Evolutionary conservation across 2,329 filamentous ascomycete genomes (phyloP).

Genomic region (Zasmidium cellare): DNA sequence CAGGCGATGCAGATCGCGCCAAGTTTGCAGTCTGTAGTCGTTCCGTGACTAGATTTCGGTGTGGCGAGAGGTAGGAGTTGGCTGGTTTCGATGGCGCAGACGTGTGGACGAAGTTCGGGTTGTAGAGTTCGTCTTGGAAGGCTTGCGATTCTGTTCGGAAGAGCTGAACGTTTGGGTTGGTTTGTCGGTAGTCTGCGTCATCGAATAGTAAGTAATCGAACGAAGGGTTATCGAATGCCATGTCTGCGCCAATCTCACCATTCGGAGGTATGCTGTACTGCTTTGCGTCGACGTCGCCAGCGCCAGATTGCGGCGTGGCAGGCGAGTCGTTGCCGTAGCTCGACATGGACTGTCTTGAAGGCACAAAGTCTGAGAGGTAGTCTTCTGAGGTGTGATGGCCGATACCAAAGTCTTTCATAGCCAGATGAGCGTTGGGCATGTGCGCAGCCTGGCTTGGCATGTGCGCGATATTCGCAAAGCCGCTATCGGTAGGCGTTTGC

Average conservation of each 20-base stretch:
- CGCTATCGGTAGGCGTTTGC: slow-evolving; percentile 54
- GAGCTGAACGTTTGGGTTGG: slow-evolving; percentile 69
- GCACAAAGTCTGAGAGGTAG: slow-evolving; percentile 52
- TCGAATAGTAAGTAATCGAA: slow-evolving; percentile 67
- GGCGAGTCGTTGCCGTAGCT: slow-evolving; percentile 62
- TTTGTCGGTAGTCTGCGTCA: slow-evolving; percentile 52
- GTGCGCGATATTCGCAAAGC: slow-evolving; percentile 41
- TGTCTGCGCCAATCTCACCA: slow-evolving; percentile 51
- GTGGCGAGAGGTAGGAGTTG: slow-evolving; percentile 52
- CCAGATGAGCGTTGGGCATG: slow-evolving; percentile 54
- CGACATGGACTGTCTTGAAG: slow-evolving; percentile 59
- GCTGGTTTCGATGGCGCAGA: slow-evolving; percentile 63
- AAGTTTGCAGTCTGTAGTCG: slow-evolving; percentile 77
- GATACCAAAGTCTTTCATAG: slow-evolving; percentile 60
- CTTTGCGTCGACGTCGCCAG: slow-evolving; percentile 56
- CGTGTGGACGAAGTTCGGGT: slow-evolving; percentile 64
- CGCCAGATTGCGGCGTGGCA: slow-evolving; percentile 57
- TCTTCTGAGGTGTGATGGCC: slow-evolving; percentile 54
- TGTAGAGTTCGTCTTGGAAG: slow-evolving; percentile 82
- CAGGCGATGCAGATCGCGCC: slow-evolving; percentile 61
- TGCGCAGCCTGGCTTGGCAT: slow-evolving; percentile 32
- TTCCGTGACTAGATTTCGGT: slow-evolving; percentile 67
- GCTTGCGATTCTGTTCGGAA: slow-evolving; percentile 79
- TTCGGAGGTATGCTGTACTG: slow-evolving; percentile 49
- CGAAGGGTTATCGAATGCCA: slow-evolving; percentile 31